These are phyloP conservation scores for Endotrypanum monterogeii DNA, from an alignment of 208 protist species.

Conservation along the genomic window DNA sequence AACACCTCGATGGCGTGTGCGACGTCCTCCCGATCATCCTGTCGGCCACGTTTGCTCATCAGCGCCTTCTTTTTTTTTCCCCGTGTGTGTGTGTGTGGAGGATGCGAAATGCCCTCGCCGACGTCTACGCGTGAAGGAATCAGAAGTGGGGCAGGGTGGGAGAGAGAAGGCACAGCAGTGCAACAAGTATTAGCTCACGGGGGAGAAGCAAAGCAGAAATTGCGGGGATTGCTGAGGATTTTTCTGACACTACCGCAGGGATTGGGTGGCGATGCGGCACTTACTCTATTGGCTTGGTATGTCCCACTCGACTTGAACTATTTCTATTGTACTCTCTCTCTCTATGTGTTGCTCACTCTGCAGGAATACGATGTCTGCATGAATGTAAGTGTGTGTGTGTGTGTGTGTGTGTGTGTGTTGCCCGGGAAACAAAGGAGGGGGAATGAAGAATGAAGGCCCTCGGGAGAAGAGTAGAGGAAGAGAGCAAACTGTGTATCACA, in stretches of 20 bases:
- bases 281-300: no score
- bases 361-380: background rate
- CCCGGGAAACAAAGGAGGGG: background rate
- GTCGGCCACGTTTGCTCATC: constrained; percentile 67
- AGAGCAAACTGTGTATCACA: background rate
- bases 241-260: no score
- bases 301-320: no score
- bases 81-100: constrained; percentile 13
- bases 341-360: background rate
- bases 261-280: no score
- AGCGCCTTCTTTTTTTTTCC: background rate
- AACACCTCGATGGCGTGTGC: constrained; percentile 64
- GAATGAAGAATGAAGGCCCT: background rate
- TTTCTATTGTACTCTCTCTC: background rate
- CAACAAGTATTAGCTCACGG: no score
- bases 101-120: background rate
- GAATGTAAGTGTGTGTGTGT: constrained; percentile 9
- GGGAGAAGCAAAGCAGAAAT: no score
- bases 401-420: background rate
- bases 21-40: constrained; percentile 46
- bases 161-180: no score
- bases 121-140: background rate
- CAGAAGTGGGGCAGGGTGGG: no score
- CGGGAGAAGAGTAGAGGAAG: background rate
- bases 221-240: no score